Base-by-base conservation (phyloP, 2,329 filamentous ascomycete species). In the Ophiocordyceps camponoti-saundersi region DNA sequence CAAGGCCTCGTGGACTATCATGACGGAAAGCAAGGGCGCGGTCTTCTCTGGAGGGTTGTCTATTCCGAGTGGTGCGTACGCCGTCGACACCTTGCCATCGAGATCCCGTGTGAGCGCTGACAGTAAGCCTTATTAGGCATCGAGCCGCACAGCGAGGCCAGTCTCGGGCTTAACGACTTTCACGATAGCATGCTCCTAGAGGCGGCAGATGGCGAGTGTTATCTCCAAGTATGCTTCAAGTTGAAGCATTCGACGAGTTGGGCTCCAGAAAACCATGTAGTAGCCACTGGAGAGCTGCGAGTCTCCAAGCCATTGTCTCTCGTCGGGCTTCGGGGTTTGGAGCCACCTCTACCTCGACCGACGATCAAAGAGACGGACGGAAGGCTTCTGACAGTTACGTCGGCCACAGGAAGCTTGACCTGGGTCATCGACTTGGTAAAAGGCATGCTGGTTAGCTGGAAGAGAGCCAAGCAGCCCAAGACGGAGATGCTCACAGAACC, bases 251-350 rank as follows among this genome's bases (percentile, higher is more conserved):
- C 61, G 44, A 69, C 70, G 1, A 58, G 59, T 36, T 83, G 79
- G 79, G 67, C 69, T 43, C 49, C 65, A 1, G 61, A 67, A 0
- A 66, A 72, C 6, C 71, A 75, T 47, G 63, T 71, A 40, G 62
- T 79, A 30, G 72, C 74, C 6, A 72, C 69, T 46, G 69, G 67
- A 18, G 65, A 75, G 51, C 46, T 73, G 1, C 62, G 57, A 6
- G 57, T 74, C n/a, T 58, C 54, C 26, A 59, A 57, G 7, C 60
- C 65, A 0, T 47, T 47, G 5, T 55, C 61, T 11, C 52, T 67
- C 32, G 46, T 56, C 1, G 46, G 55, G 2, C 49, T 56, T 3
- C 47, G 51, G 13, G 40, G 51, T 1, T 30, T 49, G 15, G 50
- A 53, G 42, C 40, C 48, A 29, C 36, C 53, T 46, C 23, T 55